Evolutionary conservation across 257 asterid species (phyloP).

Genomic region (Capsicum rhomboideum): DNA sequence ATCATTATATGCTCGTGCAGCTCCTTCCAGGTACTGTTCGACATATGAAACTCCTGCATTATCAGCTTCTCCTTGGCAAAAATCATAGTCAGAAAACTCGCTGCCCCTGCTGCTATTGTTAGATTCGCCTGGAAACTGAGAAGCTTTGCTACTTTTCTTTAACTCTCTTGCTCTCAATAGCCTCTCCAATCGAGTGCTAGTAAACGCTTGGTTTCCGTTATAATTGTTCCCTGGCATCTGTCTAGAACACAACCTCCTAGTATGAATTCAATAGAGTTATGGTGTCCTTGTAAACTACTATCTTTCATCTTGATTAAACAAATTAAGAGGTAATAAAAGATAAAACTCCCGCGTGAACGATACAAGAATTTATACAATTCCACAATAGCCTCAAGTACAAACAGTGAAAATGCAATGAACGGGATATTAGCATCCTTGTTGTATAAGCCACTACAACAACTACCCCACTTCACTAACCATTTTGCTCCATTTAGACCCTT

Average conservation of each 20-base stretch:
- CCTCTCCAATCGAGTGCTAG: conserved; percentile 46
- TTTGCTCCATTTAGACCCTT: background rate
- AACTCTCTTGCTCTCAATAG: conserved; percentile 67
- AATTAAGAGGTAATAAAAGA: conserved; percentile 19
- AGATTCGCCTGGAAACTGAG: conserved; percentile 28
- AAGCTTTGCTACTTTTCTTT: conserved; percentile 37
- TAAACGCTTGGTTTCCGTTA: conserved; percentile 33
- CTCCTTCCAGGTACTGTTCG: conserved; percentile 61
- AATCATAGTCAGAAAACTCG: conserved; percentile 39
- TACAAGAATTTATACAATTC: conserved; percentile 5
- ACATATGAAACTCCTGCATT: conserved; percentile 25
- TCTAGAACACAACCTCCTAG: conserved; percentile 21
- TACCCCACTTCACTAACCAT: background rate
- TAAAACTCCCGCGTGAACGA: conserved; percentile 11
- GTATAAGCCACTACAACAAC: background rate
- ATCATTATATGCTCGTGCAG: conserved; percentile 40
- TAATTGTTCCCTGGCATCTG: conserved; percentile 81
- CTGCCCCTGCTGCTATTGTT: conserved; percentile 31
- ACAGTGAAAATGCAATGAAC: background rate
- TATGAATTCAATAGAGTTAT: conserved; percentile 29
- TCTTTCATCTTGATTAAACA: conserved; percentile 49
- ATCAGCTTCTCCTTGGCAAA: conserved; percentile 19
- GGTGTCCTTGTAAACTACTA: conserved; percentile 27
- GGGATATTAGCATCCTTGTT: conserved; percentile 4
- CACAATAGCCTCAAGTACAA: background rate